Base-by-base conservation (phyloP, 345 rosid species). In the Sisymbrium altissimum region DNA sequence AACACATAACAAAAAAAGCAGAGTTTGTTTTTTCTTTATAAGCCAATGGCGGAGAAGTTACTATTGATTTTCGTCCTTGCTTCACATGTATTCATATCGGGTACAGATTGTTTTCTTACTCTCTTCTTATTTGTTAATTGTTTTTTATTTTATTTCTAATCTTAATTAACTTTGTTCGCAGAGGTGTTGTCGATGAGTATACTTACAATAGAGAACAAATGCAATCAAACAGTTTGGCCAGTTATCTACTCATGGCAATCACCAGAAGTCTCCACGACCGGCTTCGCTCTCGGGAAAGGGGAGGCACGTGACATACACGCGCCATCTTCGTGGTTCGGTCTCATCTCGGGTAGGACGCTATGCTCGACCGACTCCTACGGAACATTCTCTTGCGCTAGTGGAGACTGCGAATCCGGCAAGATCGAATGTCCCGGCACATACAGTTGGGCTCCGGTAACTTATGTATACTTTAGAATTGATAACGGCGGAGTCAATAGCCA, bases 241-340 rank as follows among this genome's bases (percentile, higher is more conserved):
- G 69, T 63, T 3, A 9, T 72, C n/a, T 72, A 1, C 44, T 62
- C 76, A 62, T 72, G 61, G 61, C 3, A 13, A 1, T 62, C 76
- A 35, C 38, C 25, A 23, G 3, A 71, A 0, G 33, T 62, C 25
- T 52, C 69, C 32, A 19, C 76, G 14, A 72, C 76, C 0, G 76
- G 76, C 18, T 72, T 72, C 30, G 8, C 54, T 63, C 76, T 72
- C 25, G 18, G 0, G 4, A 52, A 1, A 27, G 69, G 44, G 0
- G 69, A 62, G 61, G 5, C 53, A 3, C 76, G 76, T 62, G 35
- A 10, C 11, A 1, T 62, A 29, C 33, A 41, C 0, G 69, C 69
- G 3, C 76, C 69, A 23, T 62, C 62, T 19, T 50, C 69, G 39
- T 72, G 76, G 76, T 40, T 3, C 15, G 76, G 76, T 72, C 32